Evolutionary conservation across 352 stramenopile species (phyloP).

Genomic region (Phytophthora citricola): DNA sequence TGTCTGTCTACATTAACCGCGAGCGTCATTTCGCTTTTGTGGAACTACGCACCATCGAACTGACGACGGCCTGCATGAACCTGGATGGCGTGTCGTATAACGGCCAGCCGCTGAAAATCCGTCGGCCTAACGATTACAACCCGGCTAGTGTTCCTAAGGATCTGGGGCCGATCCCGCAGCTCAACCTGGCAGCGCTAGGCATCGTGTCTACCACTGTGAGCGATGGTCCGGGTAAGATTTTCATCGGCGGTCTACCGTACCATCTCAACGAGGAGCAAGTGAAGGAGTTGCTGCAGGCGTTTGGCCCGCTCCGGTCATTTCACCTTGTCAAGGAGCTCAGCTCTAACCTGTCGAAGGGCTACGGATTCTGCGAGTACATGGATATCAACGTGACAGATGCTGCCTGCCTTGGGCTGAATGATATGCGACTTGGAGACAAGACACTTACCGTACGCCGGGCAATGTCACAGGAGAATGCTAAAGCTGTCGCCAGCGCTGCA

Average conservation of each 20-base stretch:
- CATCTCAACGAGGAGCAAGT: conserved; percentile 96
- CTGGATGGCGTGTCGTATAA: conserved; percentile 96
- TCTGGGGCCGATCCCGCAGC: conserved; percentile 85
- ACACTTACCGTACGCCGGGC: conserved; percentile 89
- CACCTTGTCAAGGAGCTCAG: conserved; percentile 96
- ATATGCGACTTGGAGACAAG: conserved; percentile 94
- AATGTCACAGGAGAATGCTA: conserved; percentile 82
- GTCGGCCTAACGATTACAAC: conserved; percentile 98
- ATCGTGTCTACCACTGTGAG: conserved; percentile 96
- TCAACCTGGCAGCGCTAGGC: conserved; percentile 92
- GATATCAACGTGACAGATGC: conserved; percentile 92
- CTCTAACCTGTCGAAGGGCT: conserved; percentile 95
- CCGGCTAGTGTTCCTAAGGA: conserved; percentile 85
- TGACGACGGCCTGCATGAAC: conserved; percentile 96
- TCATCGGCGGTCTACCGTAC: conserved; percentile 97
- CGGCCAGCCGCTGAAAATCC: conserved; percentile 95
- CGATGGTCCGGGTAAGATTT: conserved; percentile 98
- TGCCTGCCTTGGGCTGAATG: conserved; percentile 95
- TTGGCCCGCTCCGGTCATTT: conserved; percentile 95
- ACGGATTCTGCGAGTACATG: conserved; percentile 98
- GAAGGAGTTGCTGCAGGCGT: conserved; percentile 94
- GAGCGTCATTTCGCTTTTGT: conserved; percentile 98
- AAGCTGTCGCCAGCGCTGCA: conserved; percentile 65
- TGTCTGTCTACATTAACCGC: conserved; percentile 96
- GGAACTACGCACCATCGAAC: conserved; percentile 97